These are phyloP conservation scores for Conoideocrella luteorostrata DNA, from an alignment of 2,329 filamentous ascomycete genomes.

Conservation along the genomic window DNA sequence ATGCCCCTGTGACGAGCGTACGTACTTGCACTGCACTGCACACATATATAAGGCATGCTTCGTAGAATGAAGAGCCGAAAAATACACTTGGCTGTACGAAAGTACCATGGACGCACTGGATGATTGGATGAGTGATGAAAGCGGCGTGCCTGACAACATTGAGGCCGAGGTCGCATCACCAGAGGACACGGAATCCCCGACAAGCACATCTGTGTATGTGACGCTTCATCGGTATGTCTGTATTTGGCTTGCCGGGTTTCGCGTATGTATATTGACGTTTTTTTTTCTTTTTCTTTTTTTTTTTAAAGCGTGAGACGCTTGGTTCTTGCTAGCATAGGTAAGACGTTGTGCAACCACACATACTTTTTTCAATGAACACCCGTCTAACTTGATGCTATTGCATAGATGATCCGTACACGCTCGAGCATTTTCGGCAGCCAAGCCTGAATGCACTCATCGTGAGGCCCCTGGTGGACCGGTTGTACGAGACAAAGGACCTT, in stretches of 20 bases:
- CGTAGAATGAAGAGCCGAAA: too few species aligned
- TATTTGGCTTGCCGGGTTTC: neutral
- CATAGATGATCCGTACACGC: slow-evolving; percentile 35
- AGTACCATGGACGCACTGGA: slow-evolving; percentile 4
- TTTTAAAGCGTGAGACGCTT: slow-evolving; percentile 8
- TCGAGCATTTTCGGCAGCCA: slow-evolving; percentile 60
- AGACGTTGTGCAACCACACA: neutral
- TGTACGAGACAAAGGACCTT: slow-evolving; percentile 59
- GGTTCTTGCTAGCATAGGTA: slow-evolving; percentile 16
- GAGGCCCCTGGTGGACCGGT: slow-evolving; percentile 60
- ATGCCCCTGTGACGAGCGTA: too few species aligned
- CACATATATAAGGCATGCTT: too few species aligned
- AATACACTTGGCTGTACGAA: neutral
- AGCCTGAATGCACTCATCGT: slow-evolving; percentile 62
- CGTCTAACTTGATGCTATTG: neutral
- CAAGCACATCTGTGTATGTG: slow-evolving; percentile 6
- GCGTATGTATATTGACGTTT: neutral
- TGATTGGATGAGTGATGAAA: slow-evolving; percentile 7
- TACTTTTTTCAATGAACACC: neutral
- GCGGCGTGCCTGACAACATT: neutral
- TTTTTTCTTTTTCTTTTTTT: too few species aligned
- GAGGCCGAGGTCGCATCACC: slow-evolving; percentile 1
- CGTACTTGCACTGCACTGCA: too few species aligned
- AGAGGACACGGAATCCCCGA: neutral
- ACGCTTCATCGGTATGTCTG: slow-evolving; percentile 10